phyloP scores from a whole-genome alignment of 495 filamentous ascomycete genomes.

The Trypethelium eluteriae region DNA sequence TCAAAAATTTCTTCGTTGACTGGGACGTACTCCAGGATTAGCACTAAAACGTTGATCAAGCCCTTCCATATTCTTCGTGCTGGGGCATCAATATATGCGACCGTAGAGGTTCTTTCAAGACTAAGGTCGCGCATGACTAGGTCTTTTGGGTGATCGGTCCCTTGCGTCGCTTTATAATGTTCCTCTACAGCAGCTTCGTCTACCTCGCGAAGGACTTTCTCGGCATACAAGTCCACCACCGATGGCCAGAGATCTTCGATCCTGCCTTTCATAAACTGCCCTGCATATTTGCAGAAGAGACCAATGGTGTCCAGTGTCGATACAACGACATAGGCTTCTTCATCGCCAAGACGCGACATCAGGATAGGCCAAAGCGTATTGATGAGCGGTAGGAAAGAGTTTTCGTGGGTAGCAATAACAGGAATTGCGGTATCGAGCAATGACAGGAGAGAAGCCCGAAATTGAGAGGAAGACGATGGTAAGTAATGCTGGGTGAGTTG shows the following conservation, averaged over 20 bases:
- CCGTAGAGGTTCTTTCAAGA: conserved; percentile 16
- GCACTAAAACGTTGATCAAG: conserved; percentile 45
- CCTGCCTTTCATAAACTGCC: conserved; percentile 70
- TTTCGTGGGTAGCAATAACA: conserved; percentile 62
- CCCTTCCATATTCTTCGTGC: conserved; percentile 53
- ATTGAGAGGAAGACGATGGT: conserved; percentile 67
- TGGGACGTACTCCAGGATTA: conserved; percentile 49
- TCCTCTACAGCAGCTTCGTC: background rate
- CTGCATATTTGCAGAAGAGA: conserved; percentile 55
- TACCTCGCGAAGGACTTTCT: conserved; percentile 29
- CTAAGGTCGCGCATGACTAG: background rate
- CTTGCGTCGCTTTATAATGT: background rate
- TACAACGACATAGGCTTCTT: conserved; percentile 65
- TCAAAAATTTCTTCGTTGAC: conserved; percentile 60
- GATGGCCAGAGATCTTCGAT: conserved; percentile 62
- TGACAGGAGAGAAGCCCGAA: conserved; percentile 65
- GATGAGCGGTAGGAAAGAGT: conserved; percentile 77
- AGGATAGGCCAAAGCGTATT: conserved; percentile 84
- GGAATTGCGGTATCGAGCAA: conserved; percentile 63
- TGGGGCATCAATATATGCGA: conserved; percentile 43
- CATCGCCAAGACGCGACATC: conserved; percentile 60
- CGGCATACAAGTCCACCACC: conserved; percentile 42
- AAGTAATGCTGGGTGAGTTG: conserved; percentile 58
- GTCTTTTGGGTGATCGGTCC: background rate
- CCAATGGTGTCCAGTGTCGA: conserved; percentile 59